A percentile compares a stretch with the other conserved stretches of the same genome.
Evolutionary conservation across 805 yeast genomes (phyloP).

Genomic region (Debaryomyces tyrocola): DNA sequence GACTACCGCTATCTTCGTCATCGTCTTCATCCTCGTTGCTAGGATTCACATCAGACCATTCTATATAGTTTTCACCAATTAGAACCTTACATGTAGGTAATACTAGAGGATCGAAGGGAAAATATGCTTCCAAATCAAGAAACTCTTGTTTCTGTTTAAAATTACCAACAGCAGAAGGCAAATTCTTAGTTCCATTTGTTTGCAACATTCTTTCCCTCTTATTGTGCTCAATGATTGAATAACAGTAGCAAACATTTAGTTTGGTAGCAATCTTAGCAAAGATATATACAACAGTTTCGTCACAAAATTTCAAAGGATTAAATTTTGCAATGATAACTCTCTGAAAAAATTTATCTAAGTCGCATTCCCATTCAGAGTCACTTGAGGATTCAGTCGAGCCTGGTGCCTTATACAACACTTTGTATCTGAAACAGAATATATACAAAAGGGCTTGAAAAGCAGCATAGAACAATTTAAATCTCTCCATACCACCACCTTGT

Average conservation of each 20-base stretch:
- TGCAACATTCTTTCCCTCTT: constrained; percentile 64
- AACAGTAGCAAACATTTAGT: constrained; percentile 89
- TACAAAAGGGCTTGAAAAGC: constrained; percentile 88
- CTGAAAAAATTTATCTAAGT: constrained; percentile 82
- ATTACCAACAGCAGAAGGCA: constrained; percentile 35
- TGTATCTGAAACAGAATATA: constrained; percentile 86
- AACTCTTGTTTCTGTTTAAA: constrained; percentile 74
- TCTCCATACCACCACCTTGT: constrained; percentile 72
- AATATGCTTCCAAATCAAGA: constrained; percentile 87
- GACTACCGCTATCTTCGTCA: constrained; percentile 29
- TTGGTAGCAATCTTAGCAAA: constrained; percentile 91
- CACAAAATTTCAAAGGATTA: constrained; percentile 91
- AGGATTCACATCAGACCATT: constrained; percentile 63
- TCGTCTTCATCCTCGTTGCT: constrained; percentile 64
- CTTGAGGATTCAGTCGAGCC: constrained; percentile 2
- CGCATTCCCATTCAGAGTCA: constrained; percentile 68
- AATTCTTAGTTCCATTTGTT: constrained; percentile 26
- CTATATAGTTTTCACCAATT: constrained; percentile 57
- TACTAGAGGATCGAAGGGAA: constrained; percentile 92
- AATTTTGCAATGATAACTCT: constrained; percentile 82
- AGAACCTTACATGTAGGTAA: constrained; percentile 59
- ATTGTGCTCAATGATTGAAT: constrained; percentile 87
- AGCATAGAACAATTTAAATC: constrained; percentile 86
- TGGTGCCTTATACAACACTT: constrained; percentile 45
- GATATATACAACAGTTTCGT: constrained; percentile 88